Base-by-base conservation (phyloP, 2,329 filamentous ascomycete species). In the Zasmidium citrigriseum region DNA sequence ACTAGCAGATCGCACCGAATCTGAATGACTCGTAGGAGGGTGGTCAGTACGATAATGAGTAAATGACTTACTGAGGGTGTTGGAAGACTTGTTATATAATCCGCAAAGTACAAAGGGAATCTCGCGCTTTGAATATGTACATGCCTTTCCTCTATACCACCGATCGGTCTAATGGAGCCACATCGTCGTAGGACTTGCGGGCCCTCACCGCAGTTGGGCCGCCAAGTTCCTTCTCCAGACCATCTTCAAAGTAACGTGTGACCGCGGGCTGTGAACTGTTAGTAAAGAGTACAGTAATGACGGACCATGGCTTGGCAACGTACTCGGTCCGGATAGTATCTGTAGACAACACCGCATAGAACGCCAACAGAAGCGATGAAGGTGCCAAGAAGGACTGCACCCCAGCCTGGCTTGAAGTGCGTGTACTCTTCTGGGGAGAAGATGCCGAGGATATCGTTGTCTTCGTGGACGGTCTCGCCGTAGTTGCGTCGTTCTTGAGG, bases 401-500 rank as follows among this genome's bases (percentile, higher is more conserved):
- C 91, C 75, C 88, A 92, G 63, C 85, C 84, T 16, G 93, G 80
- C 51, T 84, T 88, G 71, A 86, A 84, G 82, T 95, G 93, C 56
- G 87, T 95, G 80, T 99, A 98, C 70, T 93, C 88, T 75, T 95
- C 87, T 2, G 91, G 86, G 52, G 90, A 89, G 78, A 99, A 93
- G 64, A 96, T 89, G 68, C 92, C 93, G 58, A 98, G 82, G 58
- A 92, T 83, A 75, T 99, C 96, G 77, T 97, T 89, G 76, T 99
- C 95, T 78, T 99, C 96, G 77, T 99, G 93, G 53, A 96, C 86
- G 12, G 93, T 91, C 78, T 99, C 96, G 77, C 93, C 93, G 75
- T 90, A 98, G 83, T 99, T 98, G 71, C 95, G 87, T 74, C 93
- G 88, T 77, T 98, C 95, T 80, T 99, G 95, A 77, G 92, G 89